A percentile compares a stretch with the other conserved stretches of the same genome.
Evolutionary conservation across 2,329 filamentous ascomycete species (phyloP).

Genomic region (Sporothrix variecibatus): DNA sequence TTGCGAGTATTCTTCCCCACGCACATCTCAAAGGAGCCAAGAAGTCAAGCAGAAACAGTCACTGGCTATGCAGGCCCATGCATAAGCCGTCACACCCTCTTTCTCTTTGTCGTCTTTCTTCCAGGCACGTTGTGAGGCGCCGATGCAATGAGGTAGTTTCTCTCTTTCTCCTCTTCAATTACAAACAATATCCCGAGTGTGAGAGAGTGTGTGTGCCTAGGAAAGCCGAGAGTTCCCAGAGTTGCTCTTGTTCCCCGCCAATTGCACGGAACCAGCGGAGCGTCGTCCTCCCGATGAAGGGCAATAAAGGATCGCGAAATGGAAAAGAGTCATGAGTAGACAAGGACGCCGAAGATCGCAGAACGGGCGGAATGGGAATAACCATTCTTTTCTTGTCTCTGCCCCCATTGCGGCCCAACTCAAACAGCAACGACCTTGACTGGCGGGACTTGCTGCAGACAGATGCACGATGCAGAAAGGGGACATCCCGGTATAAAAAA

Average conservation of each 20-base stretch:
- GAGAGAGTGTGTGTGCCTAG: neutral
- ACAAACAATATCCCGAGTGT: neutral
- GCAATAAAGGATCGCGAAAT: neutral
- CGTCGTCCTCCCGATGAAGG: constrained; percentile 1
- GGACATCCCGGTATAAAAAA: neutral
- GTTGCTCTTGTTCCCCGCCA: neutral
- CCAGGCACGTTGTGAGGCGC: neutral
- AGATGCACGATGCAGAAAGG: neutral
- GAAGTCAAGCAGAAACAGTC: neutral
- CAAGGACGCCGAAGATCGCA: neutral
- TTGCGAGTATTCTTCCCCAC: neutral
- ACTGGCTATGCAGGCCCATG: neutral
- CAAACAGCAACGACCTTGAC: neutral
- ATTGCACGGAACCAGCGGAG: constrained; percentile 2
- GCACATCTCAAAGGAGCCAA: too few species aligned
- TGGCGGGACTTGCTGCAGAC: neutral
- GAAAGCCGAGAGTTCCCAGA: neutral
- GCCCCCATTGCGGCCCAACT: neutral
- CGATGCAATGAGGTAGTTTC: neutral
- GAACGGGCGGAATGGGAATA: neutral
- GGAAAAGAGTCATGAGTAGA: constrained; percentile 1
- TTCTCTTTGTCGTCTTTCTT: neutral
- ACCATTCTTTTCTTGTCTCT: neutral
- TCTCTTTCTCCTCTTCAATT: neutral
- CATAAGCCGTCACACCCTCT: constrained; percentile 2